These are phyloP conservation scores for Quercus berberidifolia DNA, from an alignment of 306 rosid species.

Conservation along the genomic window DNA sequence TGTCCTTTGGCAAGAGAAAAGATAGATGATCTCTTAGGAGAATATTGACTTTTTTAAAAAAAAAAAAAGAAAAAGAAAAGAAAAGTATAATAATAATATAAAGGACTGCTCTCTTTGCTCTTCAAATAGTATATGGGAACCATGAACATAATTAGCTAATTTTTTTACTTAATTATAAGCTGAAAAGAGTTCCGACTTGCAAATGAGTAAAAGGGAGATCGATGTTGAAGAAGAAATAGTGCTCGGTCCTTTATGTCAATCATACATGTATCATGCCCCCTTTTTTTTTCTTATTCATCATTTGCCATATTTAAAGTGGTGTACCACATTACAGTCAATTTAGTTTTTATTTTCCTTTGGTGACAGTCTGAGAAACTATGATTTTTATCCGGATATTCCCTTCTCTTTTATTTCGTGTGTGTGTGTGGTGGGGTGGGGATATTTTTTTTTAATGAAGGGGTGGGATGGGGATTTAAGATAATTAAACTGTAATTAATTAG, in stretches of 20 bases:
- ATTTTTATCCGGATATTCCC: not conserved
- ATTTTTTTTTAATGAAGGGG: too few species aligned
- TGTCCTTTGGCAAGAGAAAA: not conserved
- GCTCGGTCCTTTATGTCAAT: conserved; percentile 40
- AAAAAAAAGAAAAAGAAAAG: too few species aligned
- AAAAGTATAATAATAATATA: not conserved
- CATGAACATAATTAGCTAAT: not conserved
- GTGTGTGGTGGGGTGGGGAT: too few species aligned
- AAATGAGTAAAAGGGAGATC: not conserved
- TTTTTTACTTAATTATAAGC: conserved; percentile 1
- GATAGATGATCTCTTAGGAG: conserved; percentile 1
- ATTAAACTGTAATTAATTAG: too few species aligned
- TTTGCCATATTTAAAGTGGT: conserved; percentile 25
- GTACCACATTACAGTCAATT: conserved; percentile 19
- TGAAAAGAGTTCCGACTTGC: not conserved
- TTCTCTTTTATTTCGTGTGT: not conserved
- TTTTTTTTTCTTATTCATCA: conserved; percentile 4
- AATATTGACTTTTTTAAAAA: not conserved
- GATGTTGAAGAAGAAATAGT: conserved; percentile 24
- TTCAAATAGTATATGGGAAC: conserved; percentile 2
- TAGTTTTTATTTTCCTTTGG: not conserved
- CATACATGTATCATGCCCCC: conserved; percentile 31
- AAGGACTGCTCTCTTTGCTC: not conserved
- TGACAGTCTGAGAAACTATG: not conserved
- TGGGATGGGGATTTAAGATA: too few species aligned